A percentile compares a stretch with the other conserved stretches of the same genome.
phyloP scores from a whole-genome alignment of 768 basidiomycete species.

The Mycena olivaceomarginata region DNA sequence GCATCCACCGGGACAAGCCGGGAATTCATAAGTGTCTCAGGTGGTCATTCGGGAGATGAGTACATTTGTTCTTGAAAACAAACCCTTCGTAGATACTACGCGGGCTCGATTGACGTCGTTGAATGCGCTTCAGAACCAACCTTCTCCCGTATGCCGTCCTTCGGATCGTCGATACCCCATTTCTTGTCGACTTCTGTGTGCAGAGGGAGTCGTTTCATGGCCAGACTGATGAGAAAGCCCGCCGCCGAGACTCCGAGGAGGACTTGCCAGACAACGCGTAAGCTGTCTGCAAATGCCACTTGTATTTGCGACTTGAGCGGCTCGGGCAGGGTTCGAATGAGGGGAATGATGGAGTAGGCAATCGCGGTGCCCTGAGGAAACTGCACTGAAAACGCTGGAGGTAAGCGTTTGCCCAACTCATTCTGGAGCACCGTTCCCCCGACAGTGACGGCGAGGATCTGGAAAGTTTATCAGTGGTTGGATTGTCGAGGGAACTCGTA shows the following conservation, averaged over 20 bases:
- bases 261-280: conserved; percentile 60
- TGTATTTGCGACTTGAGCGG: conserved; percentile 54
- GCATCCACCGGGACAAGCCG: too few species aligned
- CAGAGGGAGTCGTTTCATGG: conserved; percentile 55
- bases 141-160: neutral
- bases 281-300: conserved; percentile 60
- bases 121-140: neutral
- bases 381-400: conserved; percentile 54
- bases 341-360: conserved; percentile 64
- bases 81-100: neutral
- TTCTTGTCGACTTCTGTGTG: conserved; percentile 50
- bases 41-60: neutral
- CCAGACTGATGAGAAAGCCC: conserved; percentile 52
- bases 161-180: conserved; percentile 44
- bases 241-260: conserved; percentile 57
- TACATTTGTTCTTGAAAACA: neutral
- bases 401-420: conserved; percentile 60
- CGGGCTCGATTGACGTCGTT: neutral
- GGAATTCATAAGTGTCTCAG: too few species aligned
- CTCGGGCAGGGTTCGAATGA: conserved; percentile 54
- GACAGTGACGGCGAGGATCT: conserved; percentile 57
- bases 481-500: neutral
- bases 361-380: conserved; percentile 59
- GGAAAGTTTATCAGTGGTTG: neutral
- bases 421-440: conserved; percentile 68